A percentile compares a stretch with the other conserved stretches of the same genome.
Conservation (phyloP, 441 rosid species). For the Melastoma candidum region DNA sequence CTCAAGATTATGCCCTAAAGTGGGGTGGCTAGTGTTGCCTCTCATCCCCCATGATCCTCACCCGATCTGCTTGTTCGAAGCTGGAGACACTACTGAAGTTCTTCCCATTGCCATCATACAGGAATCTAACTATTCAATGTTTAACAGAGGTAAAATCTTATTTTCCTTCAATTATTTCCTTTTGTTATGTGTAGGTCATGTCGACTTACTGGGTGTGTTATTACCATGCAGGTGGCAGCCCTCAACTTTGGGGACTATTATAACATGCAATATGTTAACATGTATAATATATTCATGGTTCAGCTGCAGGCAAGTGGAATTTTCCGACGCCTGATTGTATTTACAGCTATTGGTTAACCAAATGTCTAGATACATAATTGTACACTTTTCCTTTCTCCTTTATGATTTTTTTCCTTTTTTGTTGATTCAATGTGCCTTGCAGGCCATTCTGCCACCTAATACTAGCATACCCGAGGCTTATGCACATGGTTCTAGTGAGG, state of each 20-base stretch:
- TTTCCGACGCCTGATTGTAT: slow-evolving; percentile 8
- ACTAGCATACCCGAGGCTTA: slow-evolving; percentile 96
- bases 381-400: no score
- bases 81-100: slow-evolving; percentile 91
- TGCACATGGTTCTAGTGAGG: slow-evolving; percentile 77
- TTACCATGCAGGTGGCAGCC: slow-evolving; percentile 68
- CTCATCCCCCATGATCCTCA: slow-evolving; percentile 5
- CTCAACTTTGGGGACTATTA: slow-evolving; percentile 92
- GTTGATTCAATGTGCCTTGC: slow-evolving; percentile 3
- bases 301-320: slow-evolving; percentile 57
- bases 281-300: slow-evolving; percentile 70
- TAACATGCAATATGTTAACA: slow-evolving; percentile 67
- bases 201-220: not conserved
- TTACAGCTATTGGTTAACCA: not conserved
- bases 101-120: slow-evolving; percentile 68
- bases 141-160: slow-evolving; percentile 69
- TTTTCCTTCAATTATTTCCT: not conserved
- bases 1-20: not conserved
- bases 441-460: slow-evolving; percentile 72
- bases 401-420: no score
- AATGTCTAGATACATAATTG: not conserved
- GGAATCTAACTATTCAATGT: slow-evolving; percentile 96
- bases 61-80: slow-evolving; percentile 28
- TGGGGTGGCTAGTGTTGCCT: slow-evolving; percentile 3
- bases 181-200: not conserved